Percentiles rank a stretch among this genome's conserved stretches.
Conservation (phyloP, 805 yeast species). For the Ogataea chonburiensis region DNA sequence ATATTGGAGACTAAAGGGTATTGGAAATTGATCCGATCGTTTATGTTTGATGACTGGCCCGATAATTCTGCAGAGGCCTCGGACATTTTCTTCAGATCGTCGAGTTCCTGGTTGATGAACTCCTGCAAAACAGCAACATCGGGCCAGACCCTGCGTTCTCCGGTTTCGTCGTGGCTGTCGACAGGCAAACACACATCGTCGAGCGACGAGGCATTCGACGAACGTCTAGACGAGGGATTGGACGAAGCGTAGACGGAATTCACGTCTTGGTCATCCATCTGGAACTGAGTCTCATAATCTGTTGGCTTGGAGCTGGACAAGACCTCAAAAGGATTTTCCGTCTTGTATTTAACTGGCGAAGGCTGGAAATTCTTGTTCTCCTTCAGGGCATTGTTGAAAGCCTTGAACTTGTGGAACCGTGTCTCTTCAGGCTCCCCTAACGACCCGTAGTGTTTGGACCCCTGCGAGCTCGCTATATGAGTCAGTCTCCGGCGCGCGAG, state of each 20-base stretch:
- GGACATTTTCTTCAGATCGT: constrained; percentile 31
- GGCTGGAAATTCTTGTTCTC: constrained; percentile 5
- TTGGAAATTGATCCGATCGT: constrained; percentile 39
- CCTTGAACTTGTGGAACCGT: constrained; percentile 5
- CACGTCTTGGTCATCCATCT: constrained; percentile 17
- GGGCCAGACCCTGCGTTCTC: constrained; percentile 65
- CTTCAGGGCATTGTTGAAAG: constrained; percentile 10
- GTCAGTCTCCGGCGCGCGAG: constrained; percentile 8
- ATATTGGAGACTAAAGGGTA: constrained; percentile 36
- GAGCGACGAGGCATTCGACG: constrained; percentile 67
- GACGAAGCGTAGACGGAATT: constrained; percentile 40
- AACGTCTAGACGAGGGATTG: constrained; percentile 63
- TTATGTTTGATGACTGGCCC: constrained; percentile 20
- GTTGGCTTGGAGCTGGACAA: constrained; percentile 2
- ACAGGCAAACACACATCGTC: constrained; percentile 93
- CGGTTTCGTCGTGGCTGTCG: constrained; percentile 44
- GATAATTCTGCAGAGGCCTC: constrained; percentile 30
- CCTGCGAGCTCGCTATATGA: constrained; percentile 2
- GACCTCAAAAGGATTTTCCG: constrained; percentile 21
- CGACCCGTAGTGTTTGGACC: constrained; percentile 5
- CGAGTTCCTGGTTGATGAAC: constrained; percentile 66
- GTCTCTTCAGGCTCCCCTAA: constrained; percentile 6
- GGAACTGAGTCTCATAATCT: constrained; percentile 4
- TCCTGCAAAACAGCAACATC: constrained; percentile 75
- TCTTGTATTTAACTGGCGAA: constrained; percentile 10